phyloP scores from a whole-genome alignment of 805 yeast species.

The Candida peoriensis region DNA sequence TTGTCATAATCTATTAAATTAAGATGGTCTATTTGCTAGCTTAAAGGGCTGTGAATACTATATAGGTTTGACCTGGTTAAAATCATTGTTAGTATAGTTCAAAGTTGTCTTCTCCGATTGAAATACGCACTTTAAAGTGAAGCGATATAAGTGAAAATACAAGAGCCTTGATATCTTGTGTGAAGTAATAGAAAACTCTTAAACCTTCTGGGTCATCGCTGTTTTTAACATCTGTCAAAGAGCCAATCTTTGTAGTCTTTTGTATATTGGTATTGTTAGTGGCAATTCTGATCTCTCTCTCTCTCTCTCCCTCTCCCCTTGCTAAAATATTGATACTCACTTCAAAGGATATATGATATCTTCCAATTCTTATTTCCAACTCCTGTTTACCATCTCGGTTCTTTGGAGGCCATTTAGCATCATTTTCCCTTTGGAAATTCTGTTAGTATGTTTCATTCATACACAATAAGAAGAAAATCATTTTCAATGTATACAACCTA shows the following conservation, averaged over 20 bases:
- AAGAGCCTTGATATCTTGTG: constrained; percentile 39
- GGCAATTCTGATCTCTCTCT: too few relatives aligned
- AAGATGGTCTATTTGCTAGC: too few relatives aligned
- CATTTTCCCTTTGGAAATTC: constrained; percentile 27
- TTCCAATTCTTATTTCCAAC: constrained; percentile 34
- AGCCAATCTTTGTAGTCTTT: constrained; percentile 33
- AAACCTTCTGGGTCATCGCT: constrained; percentile 41
- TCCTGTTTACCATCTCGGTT: constrained; percentile 37
- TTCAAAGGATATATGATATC: constrained; percentile 29
- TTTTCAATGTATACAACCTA: background rate
- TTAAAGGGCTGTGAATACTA: too few relatives aligned
- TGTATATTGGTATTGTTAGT: background rate
- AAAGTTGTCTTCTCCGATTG: too few relatives aligned
- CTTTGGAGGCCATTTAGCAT: constrained; percentile 36
- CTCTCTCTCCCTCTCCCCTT: too few relatives aligned
- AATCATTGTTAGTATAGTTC: too few relatives aligned
- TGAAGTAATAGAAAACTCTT: constrained; percentile 37
- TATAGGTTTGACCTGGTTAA: too few relatives aligned
- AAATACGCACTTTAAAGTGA: constrained; percentile 35
- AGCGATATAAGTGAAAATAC: constrained; percentile 36
- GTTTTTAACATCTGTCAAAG: constrained; percentile 32
- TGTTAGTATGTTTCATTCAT: background rate
- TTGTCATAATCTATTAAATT: too few relatives aligned
- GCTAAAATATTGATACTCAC: constrained; percentile 11
- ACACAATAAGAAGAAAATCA: background rate